phyloP scores from a whole-genome alignment of 1,139 yeast genomes.

The Blastobotrys serpentis region DNA sequence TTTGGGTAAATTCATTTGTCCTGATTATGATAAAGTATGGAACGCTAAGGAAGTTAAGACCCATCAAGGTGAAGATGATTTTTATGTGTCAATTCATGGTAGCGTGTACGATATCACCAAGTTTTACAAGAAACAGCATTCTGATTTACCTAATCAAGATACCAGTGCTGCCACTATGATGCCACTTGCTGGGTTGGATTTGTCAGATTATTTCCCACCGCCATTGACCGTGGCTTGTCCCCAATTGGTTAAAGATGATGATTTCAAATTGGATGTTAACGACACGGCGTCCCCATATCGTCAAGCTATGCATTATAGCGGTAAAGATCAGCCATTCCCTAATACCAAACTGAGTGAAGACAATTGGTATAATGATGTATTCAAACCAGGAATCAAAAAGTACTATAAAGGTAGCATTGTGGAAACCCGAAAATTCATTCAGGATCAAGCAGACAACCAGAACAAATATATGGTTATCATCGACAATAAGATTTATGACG shows the following conservation, averaged over 20 bases:
- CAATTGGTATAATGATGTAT: conserved; percentile 40
- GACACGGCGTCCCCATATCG: conserved; percentile 32
- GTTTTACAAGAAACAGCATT: conserved; percentile 42
- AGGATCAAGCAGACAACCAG: conserved; percentile 28
- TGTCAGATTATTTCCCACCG: conserved; percentile 43
- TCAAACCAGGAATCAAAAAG: conserved; percentile 37
- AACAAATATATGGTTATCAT: conserved; percentile 36
- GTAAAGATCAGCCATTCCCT: conserved; percentile 19
- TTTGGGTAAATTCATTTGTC: conserved; percentile 41
- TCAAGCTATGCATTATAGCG: conserved; percentile 37
- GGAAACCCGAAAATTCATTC: conserved; percentile 32
- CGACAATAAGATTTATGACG: conserved; percentile 39
- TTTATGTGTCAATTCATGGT: conserved; percentile 42
- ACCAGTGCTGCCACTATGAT: conserved; percentile 35
- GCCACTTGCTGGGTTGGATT: conserved; percentile 41
- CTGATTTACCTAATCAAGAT: conserved; percentile 39
- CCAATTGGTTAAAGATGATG: conserved; percentile 37
- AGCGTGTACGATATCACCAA: conserved; percentile 43
- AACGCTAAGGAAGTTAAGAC: conserved; percentile 36
- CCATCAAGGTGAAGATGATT: conserved; percentile 41
- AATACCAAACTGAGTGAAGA: conserved; percentile 37
- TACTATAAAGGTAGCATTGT: conserved; percentile 43
- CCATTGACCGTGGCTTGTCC: conserved; percentile 44
- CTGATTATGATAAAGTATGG: conserved; percentile 45
- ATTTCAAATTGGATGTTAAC: conserved; percentile 34